Conservation (phyloP, 257 asterid species). For the Echites panduratus region DNA sequence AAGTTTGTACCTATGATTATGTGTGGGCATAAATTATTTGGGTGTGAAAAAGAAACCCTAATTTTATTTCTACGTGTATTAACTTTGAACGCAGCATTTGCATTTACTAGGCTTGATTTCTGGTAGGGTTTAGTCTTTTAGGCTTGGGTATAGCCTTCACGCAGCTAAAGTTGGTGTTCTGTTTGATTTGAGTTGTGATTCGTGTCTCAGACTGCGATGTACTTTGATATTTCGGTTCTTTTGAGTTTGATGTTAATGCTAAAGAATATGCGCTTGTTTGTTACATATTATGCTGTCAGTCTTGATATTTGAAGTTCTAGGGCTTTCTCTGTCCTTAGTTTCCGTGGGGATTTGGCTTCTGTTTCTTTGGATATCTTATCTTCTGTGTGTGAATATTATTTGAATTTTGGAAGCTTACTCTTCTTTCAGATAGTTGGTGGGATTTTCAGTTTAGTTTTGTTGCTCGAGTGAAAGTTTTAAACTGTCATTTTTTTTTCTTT, state of each 20-base stretch:
- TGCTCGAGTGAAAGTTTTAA: neutral
- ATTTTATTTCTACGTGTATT: neutral
- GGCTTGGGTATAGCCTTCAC: conserved; percentile 1
- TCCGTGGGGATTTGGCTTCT: neutral
- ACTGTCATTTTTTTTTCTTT: neutral
- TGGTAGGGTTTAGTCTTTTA: conserved; percentile 11
- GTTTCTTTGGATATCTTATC: neutral
- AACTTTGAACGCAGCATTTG: neutral
- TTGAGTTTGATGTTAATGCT: neutral
- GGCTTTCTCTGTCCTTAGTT: neutral
- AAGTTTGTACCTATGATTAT: conserved; percentile 18
- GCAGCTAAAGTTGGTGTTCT: conserved; percentile 8
- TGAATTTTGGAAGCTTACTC: neutral
- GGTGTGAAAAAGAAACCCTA: conserved; percentile 25
- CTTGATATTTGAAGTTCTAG: neutral
- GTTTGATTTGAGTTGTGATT: conserved; percentile 13
- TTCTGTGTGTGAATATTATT: neutral
- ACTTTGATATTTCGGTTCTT: neutral
- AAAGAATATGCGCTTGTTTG: neutral
- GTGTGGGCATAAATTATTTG: neutral
- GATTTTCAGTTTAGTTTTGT: neutral
- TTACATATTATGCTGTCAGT: neutral
- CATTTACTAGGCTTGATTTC: conserved; percentile 9
- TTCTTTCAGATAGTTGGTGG: neutral
- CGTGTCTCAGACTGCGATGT: conserved; percentile 1